Conservation (phyloP, 176 grass and related monocot species). For the Oryza glumipatula region DNA sequence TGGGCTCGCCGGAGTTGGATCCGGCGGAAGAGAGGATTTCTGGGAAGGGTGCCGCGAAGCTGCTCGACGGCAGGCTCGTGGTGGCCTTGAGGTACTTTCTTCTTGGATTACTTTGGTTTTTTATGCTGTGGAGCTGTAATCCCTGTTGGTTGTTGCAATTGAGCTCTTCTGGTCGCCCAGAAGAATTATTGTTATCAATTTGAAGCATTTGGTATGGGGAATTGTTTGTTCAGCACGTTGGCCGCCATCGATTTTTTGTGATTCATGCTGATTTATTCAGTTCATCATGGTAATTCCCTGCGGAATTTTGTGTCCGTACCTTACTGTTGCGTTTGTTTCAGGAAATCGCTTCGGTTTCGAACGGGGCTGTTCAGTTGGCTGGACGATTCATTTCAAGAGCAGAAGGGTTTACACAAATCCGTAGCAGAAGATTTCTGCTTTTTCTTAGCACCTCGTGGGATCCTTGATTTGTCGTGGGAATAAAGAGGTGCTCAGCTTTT, state of each 20-base stretch:
- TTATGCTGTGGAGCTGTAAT: background rate
- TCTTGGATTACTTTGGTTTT: constrained; percentile 10
- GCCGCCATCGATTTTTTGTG: background rate
- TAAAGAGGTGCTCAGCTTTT: background rate
- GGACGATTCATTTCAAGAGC: background rate
- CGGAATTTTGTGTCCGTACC: background rate
- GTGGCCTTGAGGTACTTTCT: constrained; percentile 7
- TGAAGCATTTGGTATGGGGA: background rate
- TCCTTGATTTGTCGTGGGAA: background rate
- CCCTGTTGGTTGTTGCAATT: background rate
- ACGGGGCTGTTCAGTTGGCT: too few species aligned
- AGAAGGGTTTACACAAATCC: background rate
- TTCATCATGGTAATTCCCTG: background rate
- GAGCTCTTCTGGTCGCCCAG: background rate
- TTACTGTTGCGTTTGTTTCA: background rate
- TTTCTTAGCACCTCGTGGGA: background rate
- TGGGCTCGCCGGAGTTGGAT: constrained; percentile 24
- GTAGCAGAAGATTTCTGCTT: background rate
- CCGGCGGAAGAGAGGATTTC: constrained; percentile 18
- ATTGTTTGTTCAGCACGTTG: background rate
- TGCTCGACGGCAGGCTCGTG: background rate
- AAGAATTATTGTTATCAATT: background rate
- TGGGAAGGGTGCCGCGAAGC: too few species aligned
- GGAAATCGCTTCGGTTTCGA: background rate
- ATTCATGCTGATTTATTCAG: background rate